These are phyloP conservation scores for Ceratocystis huliohia DNA, from an alignment of 2,329 filamentous ascomycete genomes.

Conservation along the genomic window DNA sequence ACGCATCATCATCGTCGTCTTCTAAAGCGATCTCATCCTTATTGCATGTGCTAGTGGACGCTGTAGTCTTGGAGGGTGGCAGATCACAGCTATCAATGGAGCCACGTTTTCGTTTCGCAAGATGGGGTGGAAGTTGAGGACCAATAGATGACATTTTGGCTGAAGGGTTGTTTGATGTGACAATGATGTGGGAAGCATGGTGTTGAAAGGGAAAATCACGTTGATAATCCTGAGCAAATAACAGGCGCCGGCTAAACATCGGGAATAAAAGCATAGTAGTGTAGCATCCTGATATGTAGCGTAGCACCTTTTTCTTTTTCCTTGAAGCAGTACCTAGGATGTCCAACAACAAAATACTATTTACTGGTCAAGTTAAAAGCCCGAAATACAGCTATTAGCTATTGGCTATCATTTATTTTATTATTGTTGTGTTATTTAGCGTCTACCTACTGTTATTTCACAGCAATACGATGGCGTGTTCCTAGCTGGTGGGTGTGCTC, in stretches of 20 bases:
- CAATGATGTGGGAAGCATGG: not conserved
- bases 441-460: too few species aligned
- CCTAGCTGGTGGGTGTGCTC: too few species aligned
- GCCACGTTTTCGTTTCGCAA: conserved; percentile 50
- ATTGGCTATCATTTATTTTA: too few species aligned
- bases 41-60: conserved; percentile 23
- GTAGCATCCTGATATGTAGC: too few species aligned
- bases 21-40: conserved; percentile 30
- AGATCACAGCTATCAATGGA: conserved; percentile 31
- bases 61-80: conserved; percentile 34
- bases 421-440: too few species aligned
- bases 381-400: too few species aligned
- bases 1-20: conserved; percentile 26
- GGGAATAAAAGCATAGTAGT: not conserved
- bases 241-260: not conserved
- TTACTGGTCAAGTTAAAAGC: too few species aligned
- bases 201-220: not conserved
- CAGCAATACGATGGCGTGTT: too few species aligned
- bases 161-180: not conserved
- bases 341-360: too few species aligned
- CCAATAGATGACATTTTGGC: conserved; percentile 54
- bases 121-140: conserved; percentile 55
- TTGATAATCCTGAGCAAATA: not conserved
- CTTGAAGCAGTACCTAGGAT: too few species aligned
- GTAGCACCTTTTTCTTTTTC: not conserved